A percentile compares a stretch with the other conserved stretches of the same genome.
Conservation (phyloP, 805 yeast species). For the Lipomyces anomalus region DNA sequence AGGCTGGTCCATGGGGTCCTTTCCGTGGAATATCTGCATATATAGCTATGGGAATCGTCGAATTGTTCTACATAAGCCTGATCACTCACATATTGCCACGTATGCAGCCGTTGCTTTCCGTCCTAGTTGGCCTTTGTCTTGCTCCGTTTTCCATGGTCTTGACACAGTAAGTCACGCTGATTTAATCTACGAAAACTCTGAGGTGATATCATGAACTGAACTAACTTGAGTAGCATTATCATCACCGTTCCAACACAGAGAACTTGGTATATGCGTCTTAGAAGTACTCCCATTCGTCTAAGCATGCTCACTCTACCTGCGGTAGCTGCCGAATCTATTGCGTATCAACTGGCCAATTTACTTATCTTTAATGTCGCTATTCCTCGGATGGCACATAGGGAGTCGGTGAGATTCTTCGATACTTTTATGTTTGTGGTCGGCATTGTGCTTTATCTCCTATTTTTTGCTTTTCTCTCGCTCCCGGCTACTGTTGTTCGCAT, state of each 20-base stretch:
- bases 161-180: constrained; percentile 2
- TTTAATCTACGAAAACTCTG: not conserved
- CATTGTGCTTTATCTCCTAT: no score
- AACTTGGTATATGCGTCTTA: no score
- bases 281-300: no score
- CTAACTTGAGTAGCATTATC: not conserved
- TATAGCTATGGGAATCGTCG: not conserved
- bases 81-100: no score
- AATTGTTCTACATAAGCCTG: no score
- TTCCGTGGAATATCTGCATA: constrained; percentile 5
- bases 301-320: constrained; percentile 4
- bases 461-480: constrained; percentile 1
- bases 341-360: not conserved
- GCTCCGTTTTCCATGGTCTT: constrained; percentile 4
- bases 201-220: not conserved
- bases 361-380: not conserved
- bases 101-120: no score
- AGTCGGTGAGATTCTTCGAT: constrained; percentile 1
- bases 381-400: not conserved
- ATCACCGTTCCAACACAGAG: constrained; percentile 6
- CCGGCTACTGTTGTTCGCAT: constrained; percentile 4
- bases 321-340: not conserved
- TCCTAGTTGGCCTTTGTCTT: constrained; percentile 1
- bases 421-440: not conserved
- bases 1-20: constrained; percentile 4